Base-by-base conservation (phyloP, 2,329 filamentous ascomycete species). In the Penicillium psychrosexuale region DNA sequence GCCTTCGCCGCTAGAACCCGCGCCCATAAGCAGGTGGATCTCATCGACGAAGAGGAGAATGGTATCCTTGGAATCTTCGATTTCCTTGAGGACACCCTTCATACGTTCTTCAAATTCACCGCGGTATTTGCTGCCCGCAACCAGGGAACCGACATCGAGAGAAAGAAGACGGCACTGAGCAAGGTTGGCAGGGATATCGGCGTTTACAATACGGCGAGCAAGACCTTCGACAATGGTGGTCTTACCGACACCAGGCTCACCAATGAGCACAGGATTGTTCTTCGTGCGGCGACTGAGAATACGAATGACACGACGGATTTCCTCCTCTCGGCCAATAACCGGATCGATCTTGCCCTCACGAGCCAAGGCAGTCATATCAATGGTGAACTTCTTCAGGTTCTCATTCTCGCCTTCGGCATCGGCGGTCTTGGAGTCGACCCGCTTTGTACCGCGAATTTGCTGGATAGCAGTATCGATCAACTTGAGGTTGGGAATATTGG, bases 71-170 rank as follows among this genome's bases (percentile, higher is more conserved):
- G 91, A 91, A 53, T 96, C 87, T 64, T 92, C 84, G 56, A 99
- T 96, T 77, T 99, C 94, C 75, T 97, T 99, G 66, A 99, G 76
- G 5, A 99, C 94, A 52, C 93, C 92, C 83, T 99, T 99, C 92
- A 99, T 97, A 65, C 94, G 86, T 80, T 99, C 94, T 74, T 99
- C 94, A 57, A 99, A 99, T 74, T 99, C 94, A 78, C 94, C 94
- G 47, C 94, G 87, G 79, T 95, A 99, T 78, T 99, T 99, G 84
- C 91, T 97, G 64, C 94, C 94, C 55, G 94, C 94, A 60, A 99
- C 93, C 54, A 99, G 81, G 24, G 93, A 89, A 66, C 94, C 94
- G 45, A 99, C 93, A 69, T 99, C 94, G 43, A 99, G 85, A 4
- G 94, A 97, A 53, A 99, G 86, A 57, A 99, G 82, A 73, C 89